These are phyloP conservation scores for Globisporangium splendens DNA, from an alignment of 352 stramenopile species.

Conservation along the genomic window DNA sequence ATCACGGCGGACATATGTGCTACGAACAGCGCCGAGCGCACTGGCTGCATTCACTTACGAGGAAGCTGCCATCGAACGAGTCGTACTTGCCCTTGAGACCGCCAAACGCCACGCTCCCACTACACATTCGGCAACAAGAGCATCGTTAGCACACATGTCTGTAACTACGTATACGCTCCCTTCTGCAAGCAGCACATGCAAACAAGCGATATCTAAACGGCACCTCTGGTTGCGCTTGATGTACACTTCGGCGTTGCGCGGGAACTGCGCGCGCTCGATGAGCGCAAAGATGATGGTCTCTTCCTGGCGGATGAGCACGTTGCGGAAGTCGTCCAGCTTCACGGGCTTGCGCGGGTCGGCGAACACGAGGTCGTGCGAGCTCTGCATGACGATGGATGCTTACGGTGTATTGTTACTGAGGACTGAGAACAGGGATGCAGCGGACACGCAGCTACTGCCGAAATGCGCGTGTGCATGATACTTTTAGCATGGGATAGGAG, in stretches of 20 bases:
- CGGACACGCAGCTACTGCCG: too few species aligned
- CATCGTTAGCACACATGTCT: not conserved
- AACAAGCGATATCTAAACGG: not conserved
- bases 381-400: slow-evolving; percentile 33
- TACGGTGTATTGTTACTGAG: too few species aligned
- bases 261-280: slow-evolving; percentile 97
- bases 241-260: slow-evolving; percentile 95
- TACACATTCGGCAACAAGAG: too few species aligned
- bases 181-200: not conserved
- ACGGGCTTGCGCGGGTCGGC: slow-evolving; percentile 65
- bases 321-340: slow-evolving; percentile 85
- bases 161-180: not conserved
- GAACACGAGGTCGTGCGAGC: slow-evolving; percentile 62
- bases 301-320: slow-evolving; percentile 90
- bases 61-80: slow-evolving; percentile 77
- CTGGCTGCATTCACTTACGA: slow-evolving; percentile 23
- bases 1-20: not conserved
- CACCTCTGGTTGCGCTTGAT: slow-evolving; percentile 80
- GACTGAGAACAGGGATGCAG: too few species aligned
- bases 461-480: too few species aligned
- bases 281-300: slow-evolving; percentile 99
- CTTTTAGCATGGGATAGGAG: not conserved
- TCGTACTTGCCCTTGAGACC: slow-evolving; percentile 85
- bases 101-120: slow-evolving; percentile 66
- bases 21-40: too few species aligned